Evolutionary conservation across 2,329 filamentous ascomycete genomes (phyloP).

Genomic region (Aspergillus latus): DNA sequence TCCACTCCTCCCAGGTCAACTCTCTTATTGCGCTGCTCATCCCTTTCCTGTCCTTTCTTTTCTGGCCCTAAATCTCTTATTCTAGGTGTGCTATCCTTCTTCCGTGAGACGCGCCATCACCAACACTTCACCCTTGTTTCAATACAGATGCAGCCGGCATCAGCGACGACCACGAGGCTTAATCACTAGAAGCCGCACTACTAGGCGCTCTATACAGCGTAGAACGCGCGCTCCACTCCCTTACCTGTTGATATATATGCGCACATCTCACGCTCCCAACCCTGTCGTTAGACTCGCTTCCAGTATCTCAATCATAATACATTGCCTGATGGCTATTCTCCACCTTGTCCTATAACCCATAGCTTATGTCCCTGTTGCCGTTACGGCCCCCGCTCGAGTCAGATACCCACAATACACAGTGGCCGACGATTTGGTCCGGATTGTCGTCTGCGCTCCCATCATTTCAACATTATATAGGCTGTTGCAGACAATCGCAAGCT

Average conservation of each 20-base stretch:
- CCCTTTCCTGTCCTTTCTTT: not conserved
- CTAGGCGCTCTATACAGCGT: constrained; percentile 1
- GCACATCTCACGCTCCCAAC: not conserved
- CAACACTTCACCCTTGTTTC: constrained; percentile 3
- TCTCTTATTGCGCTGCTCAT: constrained; percentile 7
- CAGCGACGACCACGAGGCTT: not conserved
- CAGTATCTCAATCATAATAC: not conserved
- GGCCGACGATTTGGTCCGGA: not conserved
- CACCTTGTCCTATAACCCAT: not conserved
- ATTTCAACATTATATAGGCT: not conserved
- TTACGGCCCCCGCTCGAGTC: not conserved
- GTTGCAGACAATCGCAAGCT: not conserved
- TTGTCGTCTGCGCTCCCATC: not conserved
- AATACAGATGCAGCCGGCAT: not conserved
- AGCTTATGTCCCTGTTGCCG: not conserved
- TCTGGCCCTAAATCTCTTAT: not conserved
- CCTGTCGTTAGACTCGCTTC: constrained; percentile 1
- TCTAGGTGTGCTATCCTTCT: not conserved
- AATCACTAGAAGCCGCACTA: not conserved
- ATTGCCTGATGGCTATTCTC: not conserved
- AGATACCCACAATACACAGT: not conserved
- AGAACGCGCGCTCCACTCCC: not conserved
- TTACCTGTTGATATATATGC: not conserved
- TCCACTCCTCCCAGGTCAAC: constrained; percentile 12
- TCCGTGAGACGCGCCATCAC: constrained; percentile 5